Base-by-base conservation (phyloP, 768 basidiomycete species). In the Pleurotus tuoliensis region DNA sequence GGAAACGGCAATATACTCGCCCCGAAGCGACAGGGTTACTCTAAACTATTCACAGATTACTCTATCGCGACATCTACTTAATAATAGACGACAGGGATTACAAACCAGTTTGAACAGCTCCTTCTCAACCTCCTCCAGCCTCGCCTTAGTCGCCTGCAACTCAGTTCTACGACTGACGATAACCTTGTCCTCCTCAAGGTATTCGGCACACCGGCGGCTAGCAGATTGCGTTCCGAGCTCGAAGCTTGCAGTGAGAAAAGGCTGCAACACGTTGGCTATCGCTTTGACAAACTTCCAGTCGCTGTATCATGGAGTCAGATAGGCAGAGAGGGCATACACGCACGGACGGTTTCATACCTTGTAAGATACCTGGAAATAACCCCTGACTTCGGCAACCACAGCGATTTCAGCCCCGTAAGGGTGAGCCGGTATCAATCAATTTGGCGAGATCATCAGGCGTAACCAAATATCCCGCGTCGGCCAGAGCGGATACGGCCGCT, bases 321-420 rank as follows among this genome's bases (percentile, higher is more conserved):
- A 39, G 30, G 5, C 4, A n/a, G 40, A 4, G 43, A 46, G 16
- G 11, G 6, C 16, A 20, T 16, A 4, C n/a, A 39, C 13, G 37
- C 8, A 41, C 27, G 27, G 53, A 15, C 13, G 22, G 58, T 7
- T 20, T 13, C 64, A n/a, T 1, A 68, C 79, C 67, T 79, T 79
- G 63, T 74, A 79, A 0, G 78, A 68, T 11, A 79, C 71, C 61
- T 77, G 73, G 66, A 75, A 79, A 60, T 79, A 79, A 13, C 76
- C 76, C 7, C 71, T 63, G 3, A 76, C 72, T 56, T 78, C 74
- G 2, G 78, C 74, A 71, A 75, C 74, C 6, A 76, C 70, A 13
- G 66, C 55, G 25, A 80, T 61, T 63, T 77, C 77, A 13, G 67
- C 68, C 59, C 78, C 76, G 56, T 67, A 79, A 46, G 70, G 63